Base-by-base conservation (phyloP, 257 asterid species). In the Nicotiana otophora region DNA sequence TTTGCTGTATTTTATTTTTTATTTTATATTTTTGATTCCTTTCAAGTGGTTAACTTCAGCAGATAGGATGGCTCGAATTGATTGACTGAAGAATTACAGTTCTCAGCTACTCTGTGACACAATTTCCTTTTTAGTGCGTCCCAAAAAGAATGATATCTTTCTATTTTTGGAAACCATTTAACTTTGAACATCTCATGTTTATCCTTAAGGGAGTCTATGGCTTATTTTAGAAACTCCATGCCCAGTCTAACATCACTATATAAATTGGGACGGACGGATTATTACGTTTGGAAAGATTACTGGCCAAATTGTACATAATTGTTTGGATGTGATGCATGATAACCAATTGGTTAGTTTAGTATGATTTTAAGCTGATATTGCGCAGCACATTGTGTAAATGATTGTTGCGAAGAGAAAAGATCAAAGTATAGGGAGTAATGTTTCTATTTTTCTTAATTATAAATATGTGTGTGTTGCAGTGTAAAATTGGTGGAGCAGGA, bases 401-500 rank as follows among this genome's bases (percentile, higher is more conserved):
- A 48, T 74, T 48, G 62, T 26, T 9, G 42, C 0, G 62, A 26
- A 74, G 80, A 74, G 9, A 10, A 26, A 12, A 48, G 23, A 74
- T 26, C 39, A 48, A 48, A 48, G n/a, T n/a, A 48, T 26, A 7
- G 8, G 9, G 42, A 48, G 26, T 7, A 74, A 74, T 46, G 36
- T 23, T 42, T 14, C 1, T 12, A 0, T 46, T 23, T 20, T 3
- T 7, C 26, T 26, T 74, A 74, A 46, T 1, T 23, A 48, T 48
- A 30, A 46, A 23, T 72, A 66, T 26, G 9, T 74, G 62, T 48
- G 42, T 26, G 28, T 72, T 80, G 62, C 85, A 96, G 99, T 87
- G 98, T 96, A 82, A 96, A 94, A 89, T 85, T 96, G 91, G 99
- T 96, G 69, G 98, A 96, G 83, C 99, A 96, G 84, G 99, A 96